Evolutionary conservation across 345 rosid genomes (phyloP), one percentile per base, ranked within the genome.

Genomic region (Murraya paniculata): DNA sequence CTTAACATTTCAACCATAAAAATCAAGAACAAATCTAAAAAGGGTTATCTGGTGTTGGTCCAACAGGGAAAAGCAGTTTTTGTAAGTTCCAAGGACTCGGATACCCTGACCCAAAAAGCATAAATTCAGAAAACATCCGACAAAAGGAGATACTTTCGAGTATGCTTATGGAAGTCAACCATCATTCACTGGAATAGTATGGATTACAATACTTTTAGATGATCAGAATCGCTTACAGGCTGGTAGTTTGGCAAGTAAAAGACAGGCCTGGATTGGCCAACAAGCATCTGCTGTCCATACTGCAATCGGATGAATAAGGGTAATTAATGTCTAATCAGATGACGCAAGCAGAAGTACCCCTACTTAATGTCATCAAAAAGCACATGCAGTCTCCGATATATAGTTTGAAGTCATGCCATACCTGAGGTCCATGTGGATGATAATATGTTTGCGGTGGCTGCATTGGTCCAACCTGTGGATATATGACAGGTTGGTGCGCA

Each of bases 371-470:
- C 57, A 18, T 53, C 50, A 53, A 53, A 50, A 53, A 53, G 57
- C 57, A 53, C 22, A 53, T 53, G 57, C 57, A 45, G 36, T 9
- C 59, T 24, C 64, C 38, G 30, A 48, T 13, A 57, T 41, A 19
- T 76, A 36, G 21, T 6, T 22, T 39, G 25, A 31, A 25, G 48
- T 33, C 57, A 73, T 38, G 58, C 69, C 82, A 58, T 78, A 95
- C 96, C 93, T 90, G 94, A 79, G 91, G 91, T 79, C 90, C 97
- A 79, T 81, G 84, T 64, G 93, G 94, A 72, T 89, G 97, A 76
- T 88, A 88, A 88, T 91, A 95, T 38, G 91, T 79, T 80, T 85
- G 94, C 16, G 89, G 86, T 48, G 90, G 62, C 56, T 88, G 94
- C 85, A 87, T 48, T 53, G 90, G 87, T 68, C 92, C 82, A 74